Evolutionary conservation across 140 eudicot genomes (phyloP).

Genomic region (Ambrosia hybrid): DNA sequence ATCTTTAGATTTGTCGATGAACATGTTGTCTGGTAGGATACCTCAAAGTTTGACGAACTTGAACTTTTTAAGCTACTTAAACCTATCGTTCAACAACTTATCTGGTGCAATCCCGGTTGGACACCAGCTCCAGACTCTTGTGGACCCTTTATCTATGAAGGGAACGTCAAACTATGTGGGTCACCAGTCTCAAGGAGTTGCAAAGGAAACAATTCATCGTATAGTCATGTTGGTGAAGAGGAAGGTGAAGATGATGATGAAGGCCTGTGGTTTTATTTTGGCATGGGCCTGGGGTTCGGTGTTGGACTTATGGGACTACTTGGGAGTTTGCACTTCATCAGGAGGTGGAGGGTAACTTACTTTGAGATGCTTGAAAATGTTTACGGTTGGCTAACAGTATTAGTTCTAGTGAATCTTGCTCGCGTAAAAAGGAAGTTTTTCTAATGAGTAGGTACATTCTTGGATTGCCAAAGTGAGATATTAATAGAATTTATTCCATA

Average conservation of each 20-base stretch:
- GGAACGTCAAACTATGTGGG: constrained; percentile 14
- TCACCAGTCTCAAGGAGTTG: constrained; percentile 15
- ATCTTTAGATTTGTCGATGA: constrained; percentile 22
- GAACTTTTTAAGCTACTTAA: constrained; percentile 4
- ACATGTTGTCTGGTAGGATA: not conserved
- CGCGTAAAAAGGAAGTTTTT: not conserved
- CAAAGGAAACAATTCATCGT: not conserved
- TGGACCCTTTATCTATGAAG: not conserved
- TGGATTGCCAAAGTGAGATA: not conserved
- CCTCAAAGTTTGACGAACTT: constrained; percentile 12
- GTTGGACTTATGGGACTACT: constrained; percentile 5
- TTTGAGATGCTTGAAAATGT: not conserved
- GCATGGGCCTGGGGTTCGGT: constrained; percentile 8
- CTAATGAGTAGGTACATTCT: not conserved
- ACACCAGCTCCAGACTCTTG: constrained; percentile 14
- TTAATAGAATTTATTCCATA: too few species aligned
- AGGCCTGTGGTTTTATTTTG: not conserved
- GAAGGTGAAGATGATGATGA: constrained; percentile 1
- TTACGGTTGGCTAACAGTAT: not conserved
- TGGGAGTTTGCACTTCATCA: constrained; percentile 15
- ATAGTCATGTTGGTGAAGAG: not conserved
- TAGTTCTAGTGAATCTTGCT: not conserved
- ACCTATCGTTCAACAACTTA: constrained; percentile 16
- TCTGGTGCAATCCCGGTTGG: constrained; percentile 12
- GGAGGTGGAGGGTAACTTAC: constrained; percentile 9